These are phyloP conservation scores for Apophysomyces ossiformis DNA, from an alignment of 371 early-diverging fungal genomes.

Conservation along the genomic window DNA sequence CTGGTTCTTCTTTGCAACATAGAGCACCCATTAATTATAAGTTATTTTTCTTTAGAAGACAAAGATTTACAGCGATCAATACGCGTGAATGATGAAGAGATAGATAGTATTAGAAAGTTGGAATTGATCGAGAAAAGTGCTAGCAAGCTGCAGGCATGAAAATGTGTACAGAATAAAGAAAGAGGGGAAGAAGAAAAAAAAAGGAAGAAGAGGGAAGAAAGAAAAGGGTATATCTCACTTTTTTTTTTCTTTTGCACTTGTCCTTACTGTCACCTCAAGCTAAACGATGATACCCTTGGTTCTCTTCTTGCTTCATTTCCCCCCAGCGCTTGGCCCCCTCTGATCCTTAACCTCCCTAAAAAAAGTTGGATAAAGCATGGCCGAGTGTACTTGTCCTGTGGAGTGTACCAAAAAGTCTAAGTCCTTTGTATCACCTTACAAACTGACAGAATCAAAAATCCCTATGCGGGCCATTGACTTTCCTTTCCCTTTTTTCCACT, in stretches of 20 bases:
- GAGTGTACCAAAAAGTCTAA: neutral
- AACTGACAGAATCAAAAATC: too few species aligned
- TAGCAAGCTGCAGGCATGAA: conserved; percentile 1
- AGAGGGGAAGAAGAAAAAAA: conserved; percentile 1
- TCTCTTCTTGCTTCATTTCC: too few species aligned
- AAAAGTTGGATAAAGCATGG: neutral
- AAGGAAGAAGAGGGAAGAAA: neutral
- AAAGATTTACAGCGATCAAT: neutral
- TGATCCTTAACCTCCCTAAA: neutral
- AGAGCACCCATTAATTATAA: conserved; percentile 34
- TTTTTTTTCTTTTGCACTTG: neutral
- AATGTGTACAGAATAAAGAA: neutral
- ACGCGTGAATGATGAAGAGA: too few species aligned
- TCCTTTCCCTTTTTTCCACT: neutral
- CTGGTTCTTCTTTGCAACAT: conserved; percentile 40
- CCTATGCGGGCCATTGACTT: neutral
- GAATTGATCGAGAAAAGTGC: neutral
- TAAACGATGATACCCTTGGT: neutral
- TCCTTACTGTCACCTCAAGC: neutral
- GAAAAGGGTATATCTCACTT: neutral
- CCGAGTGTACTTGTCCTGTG: neutral
- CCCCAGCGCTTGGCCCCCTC: neutral
- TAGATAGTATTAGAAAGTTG: too few species aligned
- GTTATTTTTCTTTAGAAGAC: neutral
- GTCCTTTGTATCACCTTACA: neutral